Evolutionary conservation across 768 basidiomycete species (phyloP).

Genomic region (Tremella yokohamensis): DNA sequence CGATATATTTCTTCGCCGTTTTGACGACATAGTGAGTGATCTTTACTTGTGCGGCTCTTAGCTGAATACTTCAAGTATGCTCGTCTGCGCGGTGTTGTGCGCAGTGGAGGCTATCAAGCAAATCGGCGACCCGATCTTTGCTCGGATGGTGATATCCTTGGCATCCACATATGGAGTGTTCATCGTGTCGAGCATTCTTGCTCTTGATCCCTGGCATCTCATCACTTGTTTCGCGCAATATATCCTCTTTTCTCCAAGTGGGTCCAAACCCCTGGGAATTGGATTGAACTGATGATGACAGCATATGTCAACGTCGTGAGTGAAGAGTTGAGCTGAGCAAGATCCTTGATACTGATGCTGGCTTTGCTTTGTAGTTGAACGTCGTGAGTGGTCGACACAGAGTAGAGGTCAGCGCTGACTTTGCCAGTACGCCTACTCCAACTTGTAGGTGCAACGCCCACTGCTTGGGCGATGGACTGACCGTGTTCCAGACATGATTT

Average conservation of each 20-base stretch:
- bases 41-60: not conserved
- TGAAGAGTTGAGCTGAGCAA: slow-evolving; percentile 79
- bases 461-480: not conserved
- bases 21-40: slow-evolving; percentile 66
- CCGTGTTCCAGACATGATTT: slow-evolving; percentile 19
- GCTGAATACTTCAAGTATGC: slow-evolving; percentile 52
- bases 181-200: slow-evolving; percentile 69
- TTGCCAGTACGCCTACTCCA: slow-evolving; percentile 48
- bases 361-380: slow-evolving; percentile 24
- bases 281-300: slow-evolving; percentile 56
- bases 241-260: slow-evolving; percentile 70
- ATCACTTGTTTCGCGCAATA: slow-evolving; percentile 87
- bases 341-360: slow-evolving; percentile 56
- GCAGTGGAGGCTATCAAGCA: slow-evolving; percentile 67
- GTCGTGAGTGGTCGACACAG: slow-evolving; percentile 25
- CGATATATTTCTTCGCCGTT: slow-evolving; percentile 67
- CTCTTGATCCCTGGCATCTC: slow-evolving; percentile 95
- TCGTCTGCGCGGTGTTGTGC: slow-evolving; percentile 77
- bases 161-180: slow-evolving; percentile 82
- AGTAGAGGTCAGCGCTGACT: slow-evolving; percentile 8
- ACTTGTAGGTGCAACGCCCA: slow-evolving; percentile 28
- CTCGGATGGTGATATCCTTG: slow-evolving; percentile 76
- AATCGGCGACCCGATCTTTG: slow-evolving; percentile 61
- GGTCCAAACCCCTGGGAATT: slow-evolving; percentile 55
- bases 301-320: slow-evolving; percentile 52